A percentile compares a stretch with the other conserved stretches of the same genome.
Evolutionary conservation across 2,329 filamentous ascomycete genomes (phyloP).

Genomic region (Dactylellina leptospora): DNA sequence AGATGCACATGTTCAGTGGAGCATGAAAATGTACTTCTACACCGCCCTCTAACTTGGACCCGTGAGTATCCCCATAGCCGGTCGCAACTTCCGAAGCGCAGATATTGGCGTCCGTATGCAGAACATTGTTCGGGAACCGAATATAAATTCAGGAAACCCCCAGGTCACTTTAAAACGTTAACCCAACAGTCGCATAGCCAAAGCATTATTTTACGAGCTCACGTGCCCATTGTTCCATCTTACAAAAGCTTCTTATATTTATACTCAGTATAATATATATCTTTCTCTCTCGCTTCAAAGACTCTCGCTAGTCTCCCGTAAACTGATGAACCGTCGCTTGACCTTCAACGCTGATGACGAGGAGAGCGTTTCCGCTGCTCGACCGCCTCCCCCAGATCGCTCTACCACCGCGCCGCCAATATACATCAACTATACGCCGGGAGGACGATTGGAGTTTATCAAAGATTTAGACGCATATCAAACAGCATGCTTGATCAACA

Average conservation of each 20-base stretch:
- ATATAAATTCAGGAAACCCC: too few species aligned
- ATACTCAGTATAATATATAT: too few species aligned
- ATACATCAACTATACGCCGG: conserved; percentile 18
- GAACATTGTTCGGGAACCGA: too few species aligned
- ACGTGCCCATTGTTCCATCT: too few species aligned
- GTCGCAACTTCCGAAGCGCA: too few species aligned
- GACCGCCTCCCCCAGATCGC: background rate
- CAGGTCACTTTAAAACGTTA: too few species aligned
- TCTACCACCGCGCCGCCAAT: conserved; percentile 8
- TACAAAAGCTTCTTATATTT: too few species aligned
- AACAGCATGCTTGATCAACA: conserved; percentile 38
- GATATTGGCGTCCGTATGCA: too few species aligned
- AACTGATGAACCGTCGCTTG: conserved; percentile 27
- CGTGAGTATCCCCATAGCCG: too few species aligned
- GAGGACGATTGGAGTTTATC: conserved; percentile 25
- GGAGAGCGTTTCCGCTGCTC: conserved; percentile 16
- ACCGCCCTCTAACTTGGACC: background rate
- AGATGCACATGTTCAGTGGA: background rate
- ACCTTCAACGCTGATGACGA: conserved; percentile 25
- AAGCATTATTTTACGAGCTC: too few species aligned
- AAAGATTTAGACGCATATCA: conserved; percentile 40
- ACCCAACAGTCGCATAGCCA: too few species aligned
- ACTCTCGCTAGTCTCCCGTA: background rate
- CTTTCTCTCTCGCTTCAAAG: too few species aligned
- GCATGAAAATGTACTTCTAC: background rate